Conservation (phyloP, 83 land plant genomes). For the Thuja plicata region DNA sequence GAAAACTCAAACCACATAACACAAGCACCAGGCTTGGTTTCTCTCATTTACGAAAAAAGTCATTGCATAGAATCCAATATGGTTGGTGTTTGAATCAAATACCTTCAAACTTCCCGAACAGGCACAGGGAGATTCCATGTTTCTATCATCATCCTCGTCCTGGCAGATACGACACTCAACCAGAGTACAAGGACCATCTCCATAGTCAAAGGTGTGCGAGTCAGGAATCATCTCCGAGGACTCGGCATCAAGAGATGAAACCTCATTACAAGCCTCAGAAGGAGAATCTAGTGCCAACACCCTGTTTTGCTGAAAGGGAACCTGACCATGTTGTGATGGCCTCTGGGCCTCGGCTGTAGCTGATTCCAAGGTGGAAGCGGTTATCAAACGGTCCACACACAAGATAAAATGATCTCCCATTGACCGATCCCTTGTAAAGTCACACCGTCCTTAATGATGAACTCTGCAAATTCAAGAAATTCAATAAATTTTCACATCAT, state of each 20-base stretch:
- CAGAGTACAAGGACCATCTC: constrained; percentile 34
- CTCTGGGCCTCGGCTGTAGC: constrained; percentile 29
- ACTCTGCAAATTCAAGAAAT: constrained; percentile 1
- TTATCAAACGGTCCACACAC: constrained; percentile 48
- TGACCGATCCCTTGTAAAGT: background rate
- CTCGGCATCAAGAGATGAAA: constrained; percentile 11
- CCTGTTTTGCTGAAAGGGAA: background rate
- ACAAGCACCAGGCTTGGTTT: background rate
- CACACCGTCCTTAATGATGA: background rate
- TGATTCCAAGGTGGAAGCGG: constrained; percentile 50
- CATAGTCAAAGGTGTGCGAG: constrained; percentile 13
- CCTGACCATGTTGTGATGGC: constrained; percentile 2
- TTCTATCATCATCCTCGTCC: constrained; percentile 61
- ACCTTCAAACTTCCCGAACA: constrained; percentile 86
- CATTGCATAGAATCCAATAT: background rate
- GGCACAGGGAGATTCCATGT: constrained; percentile 77
- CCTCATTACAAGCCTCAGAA: constrained; percentile 4
- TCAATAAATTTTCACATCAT: background rate
- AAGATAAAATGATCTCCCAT: constrained; percentile 61
- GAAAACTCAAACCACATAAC: background rate
- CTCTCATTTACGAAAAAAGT: background rate
- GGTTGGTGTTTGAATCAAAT: background rate
- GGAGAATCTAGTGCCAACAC: constrained; percentile 21
- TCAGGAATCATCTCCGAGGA: constrained; percentile 6
- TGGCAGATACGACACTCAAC: constrained; percentile 84